Base-by-base conservation (phyloP, 768 basidiomycete genomes). In the Chalciporus chontae region DNA sequence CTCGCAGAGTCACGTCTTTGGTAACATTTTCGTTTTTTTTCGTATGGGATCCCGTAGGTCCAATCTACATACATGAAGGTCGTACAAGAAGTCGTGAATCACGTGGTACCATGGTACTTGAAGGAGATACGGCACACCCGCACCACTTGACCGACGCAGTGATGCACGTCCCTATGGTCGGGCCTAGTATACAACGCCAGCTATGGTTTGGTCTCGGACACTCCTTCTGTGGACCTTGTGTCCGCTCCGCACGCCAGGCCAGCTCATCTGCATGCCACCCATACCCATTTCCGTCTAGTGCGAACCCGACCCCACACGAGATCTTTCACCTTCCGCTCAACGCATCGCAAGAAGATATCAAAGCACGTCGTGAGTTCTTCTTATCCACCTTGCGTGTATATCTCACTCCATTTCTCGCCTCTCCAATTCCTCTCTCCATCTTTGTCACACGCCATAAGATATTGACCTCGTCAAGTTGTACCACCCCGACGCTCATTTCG, bases 381-480 rank as follows among this genome's bases (percentile, higher is more conserved):
- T 29, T 29, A 14, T 15, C 15, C 15, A n/a, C n/a, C 4, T 15
- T 17, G 17, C 14, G 4, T 27, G 5, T 29, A 36, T 36, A 36
- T 36, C 34, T 36, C 17, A 19, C 26, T n/a, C 29, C 26, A 17
- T 40, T 31, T n/a, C 23, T 36, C 43, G 21, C 7, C 9, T 17
- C 11, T 13, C 36, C 32, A 24, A 23, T 19, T 42, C 43, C 11
- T 51, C 13, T 19, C n/a, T n/a, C n/a, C 37, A 15, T 29, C 21
- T 26, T 6, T 26, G 26, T 13, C 18, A 13, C 32, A 5, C 27
- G 47, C 15, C 10, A 37, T 53, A 87, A 62, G 87, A 89, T 63
- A 88, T 83, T 57, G 87, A 89, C 26, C 77, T 90, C 36, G 87
- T 85, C 34, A 80, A 83, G 40, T 62, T 73, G 9, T 79, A 88